A percentile compares a stretch with the other conserved stretches of the same genome.
Conservation (phyloP, 495 filamentous ascomycete species). For the Podospora comata region DNA sequence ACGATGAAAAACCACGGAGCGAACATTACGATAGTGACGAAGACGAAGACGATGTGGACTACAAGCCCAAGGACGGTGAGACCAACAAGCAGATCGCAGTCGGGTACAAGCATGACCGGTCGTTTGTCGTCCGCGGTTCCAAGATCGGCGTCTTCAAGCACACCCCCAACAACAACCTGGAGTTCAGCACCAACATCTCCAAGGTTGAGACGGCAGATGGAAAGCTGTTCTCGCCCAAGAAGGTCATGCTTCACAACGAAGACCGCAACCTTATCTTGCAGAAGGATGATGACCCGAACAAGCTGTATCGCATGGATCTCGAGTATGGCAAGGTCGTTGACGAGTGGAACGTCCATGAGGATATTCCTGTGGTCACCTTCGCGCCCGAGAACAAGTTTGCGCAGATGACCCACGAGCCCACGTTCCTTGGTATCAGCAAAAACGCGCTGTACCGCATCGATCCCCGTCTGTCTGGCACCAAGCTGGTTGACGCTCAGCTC, state of each 20-base stretch:
- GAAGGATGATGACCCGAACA: slow-evolving; percentile 78
- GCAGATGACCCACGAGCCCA: slow-evolving; percentile 93
- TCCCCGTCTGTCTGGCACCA: slow-evolving; percentile 83
- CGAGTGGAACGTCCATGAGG: slow-evolving; percentile 98
- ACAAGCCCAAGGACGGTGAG: slow-evolving; percentile 69
- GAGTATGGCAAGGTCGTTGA: slow-evolving; percentile 99
- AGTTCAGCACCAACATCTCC: slow-evolving; percentile 96
- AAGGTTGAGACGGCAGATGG: slow-evolving; percentile 89
- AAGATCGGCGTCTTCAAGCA: slow-evolving; percentile 99
- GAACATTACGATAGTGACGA: slow-evolving; percentile 87
- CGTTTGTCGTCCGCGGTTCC: slow-evolving; percentile 92
- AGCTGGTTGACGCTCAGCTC: slow-evolving; percentile 85
- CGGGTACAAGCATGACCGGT: slow-evolving; percentile 95
- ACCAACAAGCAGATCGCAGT: slow-evolving; percentile 96
- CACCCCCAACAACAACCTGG: slow-evolving; percentile 82
- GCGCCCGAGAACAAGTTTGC: slow-evolving; percentile 96
- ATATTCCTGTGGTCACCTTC: slow-evolving; percentile 87
- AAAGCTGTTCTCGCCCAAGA: slow-evolving; percentile 86
- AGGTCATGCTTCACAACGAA: slow-evolving; percentile 95
- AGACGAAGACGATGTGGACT: slow-evolving; percentile 79
- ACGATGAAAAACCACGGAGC: slow-evolving; percentile 56
- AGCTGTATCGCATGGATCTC: slow-evolving; percentile 95
- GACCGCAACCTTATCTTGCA: slow-evolving; percentile 93
- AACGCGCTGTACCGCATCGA: slow-evolving; percentile 95
- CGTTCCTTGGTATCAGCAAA: slow-evolving; percentile 85